Conservation (phyloP, 2,329 filamentous ascomycete genomes). For the Neurospora sp. region DNA sequence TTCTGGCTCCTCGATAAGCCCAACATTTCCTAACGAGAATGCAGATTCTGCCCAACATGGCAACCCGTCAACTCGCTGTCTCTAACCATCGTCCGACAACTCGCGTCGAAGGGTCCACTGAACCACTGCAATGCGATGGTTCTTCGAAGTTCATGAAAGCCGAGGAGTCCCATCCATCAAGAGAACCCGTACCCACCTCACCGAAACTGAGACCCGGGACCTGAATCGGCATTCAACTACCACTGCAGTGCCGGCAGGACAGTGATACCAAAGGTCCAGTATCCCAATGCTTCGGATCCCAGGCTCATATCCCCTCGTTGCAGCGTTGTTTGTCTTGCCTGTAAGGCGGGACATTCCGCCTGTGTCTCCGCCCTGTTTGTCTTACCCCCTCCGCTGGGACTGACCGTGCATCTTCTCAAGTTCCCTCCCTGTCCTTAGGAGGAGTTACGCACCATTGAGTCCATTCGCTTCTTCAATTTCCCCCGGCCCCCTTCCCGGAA, state of each 20-base stretch:
- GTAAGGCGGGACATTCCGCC: not conserved
- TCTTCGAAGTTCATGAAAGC: not conserved
- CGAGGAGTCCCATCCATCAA: not conserved
- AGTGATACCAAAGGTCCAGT: not conserved
- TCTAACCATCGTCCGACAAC: not conserved
- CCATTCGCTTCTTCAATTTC: not conserved
- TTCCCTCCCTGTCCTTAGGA: not conserved
- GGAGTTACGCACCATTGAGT: not conserved
- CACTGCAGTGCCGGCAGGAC: not conserved
- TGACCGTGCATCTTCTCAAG: not conserved
- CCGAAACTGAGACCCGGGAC: not conserved
- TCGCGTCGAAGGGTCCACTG: not conserved
- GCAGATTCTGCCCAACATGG: not conserved
- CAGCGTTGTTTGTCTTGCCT: not conserved
- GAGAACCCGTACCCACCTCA: not conserved
- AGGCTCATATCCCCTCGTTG: not conserved
- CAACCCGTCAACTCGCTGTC: not conserved
- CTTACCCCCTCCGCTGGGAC: not conserved
- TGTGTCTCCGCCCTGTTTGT: not conserved
- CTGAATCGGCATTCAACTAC: not conserved
- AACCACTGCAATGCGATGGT: not conserved
- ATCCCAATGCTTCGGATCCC: not conserved
- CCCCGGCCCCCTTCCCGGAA: not conserved
- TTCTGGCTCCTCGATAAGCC: not conserved
- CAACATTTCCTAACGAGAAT: not conserved